Percentiles rank a stretch among this genome's conserved stretches.
Conservation (phyloP, 495 filamentous ascomycete species). For the Podospora conica region DNA sequence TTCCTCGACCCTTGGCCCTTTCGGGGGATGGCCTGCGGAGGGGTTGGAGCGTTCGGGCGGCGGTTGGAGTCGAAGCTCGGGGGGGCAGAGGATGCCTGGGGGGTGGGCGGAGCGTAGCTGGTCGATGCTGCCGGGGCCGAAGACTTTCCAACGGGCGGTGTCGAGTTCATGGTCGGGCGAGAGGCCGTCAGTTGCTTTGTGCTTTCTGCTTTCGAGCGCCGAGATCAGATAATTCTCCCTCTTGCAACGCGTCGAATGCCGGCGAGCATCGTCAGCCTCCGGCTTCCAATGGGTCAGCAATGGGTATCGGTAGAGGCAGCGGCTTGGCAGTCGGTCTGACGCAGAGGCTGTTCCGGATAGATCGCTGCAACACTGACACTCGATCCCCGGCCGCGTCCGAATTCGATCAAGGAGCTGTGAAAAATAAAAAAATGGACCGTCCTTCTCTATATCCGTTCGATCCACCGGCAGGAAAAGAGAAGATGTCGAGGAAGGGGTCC, state of each 20-base stretch:
- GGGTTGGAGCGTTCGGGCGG: conserved; percentile 49
- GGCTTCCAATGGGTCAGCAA: neutral
- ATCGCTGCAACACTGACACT: neutral
- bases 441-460: neutral
- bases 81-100: conserved; percentile 21
- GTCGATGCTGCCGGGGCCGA: conserved; percentile 24
- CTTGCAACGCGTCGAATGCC: neutral
- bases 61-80: conserved; percentile 52
- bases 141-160: conserved; percentile 39
- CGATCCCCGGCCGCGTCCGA: neutral
- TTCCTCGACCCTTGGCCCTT: conserved; percentile 71
- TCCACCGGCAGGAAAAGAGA: neutral
- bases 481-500: conserved; percentile 20
- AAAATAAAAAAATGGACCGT: neutral
- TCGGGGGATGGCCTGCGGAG: conserved; percentile 49
- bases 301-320: neutral
- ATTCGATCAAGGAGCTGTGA: neutral
- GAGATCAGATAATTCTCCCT: neutral
- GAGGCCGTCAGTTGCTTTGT: neutral
- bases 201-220: neutral
- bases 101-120: conserved; percentile 19
- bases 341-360: neutral
- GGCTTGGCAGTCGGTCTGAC: neutral
- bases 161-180: conserved; percentile 41
- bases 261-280: neutral